Base-by-base conservation (phyloP, 441 rosid genomes). In the Populus tomentosa region DNA sequence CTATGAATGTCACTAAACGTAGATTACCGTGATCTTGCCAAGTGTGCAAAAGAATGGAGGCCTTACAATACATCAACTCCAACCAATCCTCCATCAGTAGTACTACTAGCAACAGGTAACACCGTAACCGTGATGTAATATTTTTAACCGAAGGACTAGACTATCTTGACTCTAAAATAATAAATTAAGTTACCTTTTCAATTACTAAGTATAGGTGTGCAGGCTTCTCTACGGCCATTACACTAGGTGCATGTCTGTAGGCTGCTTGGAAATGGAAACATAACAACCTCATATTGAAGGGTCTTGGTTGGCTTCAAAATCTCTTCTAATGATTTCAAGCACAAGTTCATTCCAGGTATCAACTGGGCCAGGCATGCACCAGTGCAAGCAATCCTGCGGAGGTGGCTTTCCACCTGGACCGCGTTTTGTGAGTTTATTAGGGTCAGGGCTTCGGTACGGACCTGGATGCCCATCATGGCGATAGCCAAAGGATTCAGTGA, bases 341-440 rank as follows among this genome's bases (percentile, higher is more conserved):
- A 94, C 94, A 69, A 95, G 77, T 77, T 95, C 99, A 40, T 94
- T 95, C 98, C 99, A 95, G 46, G 90, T 88, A 79, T 95, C 99
- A 0, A 95, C 92, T 0, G 99, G 98, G 24, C 99, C 99, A 0
- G 97, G 97, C 99, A 95, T 94, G 92, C 98, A 95, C 99, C 98
- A 95, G 85, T 95, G 99, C 71, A 95, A 84, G 88, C 98, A 95
- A 78, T 95, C 99, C 81, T 95, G 99, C 0, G 98, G 95, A 0
- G 97, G 99, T 21, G 98, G 98, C 82, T 56, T 87, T 71, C 98
- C 99, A 73, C 89, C 88, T 0, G 93, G 90, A 46, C 97, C 91
- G 1, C 97, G 91, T 84, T 92, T 88, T 1, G 95, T 92, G 75
- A 84, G 79, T 84, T 92, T 95, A 35, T 94, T 89, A 7, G 99